These are phyloP conservation scores for Karstenula rhodostoma DNA, from an alignment of 2,329 filamentous ascomycete species.

Conservation along the genomic window DNA sequence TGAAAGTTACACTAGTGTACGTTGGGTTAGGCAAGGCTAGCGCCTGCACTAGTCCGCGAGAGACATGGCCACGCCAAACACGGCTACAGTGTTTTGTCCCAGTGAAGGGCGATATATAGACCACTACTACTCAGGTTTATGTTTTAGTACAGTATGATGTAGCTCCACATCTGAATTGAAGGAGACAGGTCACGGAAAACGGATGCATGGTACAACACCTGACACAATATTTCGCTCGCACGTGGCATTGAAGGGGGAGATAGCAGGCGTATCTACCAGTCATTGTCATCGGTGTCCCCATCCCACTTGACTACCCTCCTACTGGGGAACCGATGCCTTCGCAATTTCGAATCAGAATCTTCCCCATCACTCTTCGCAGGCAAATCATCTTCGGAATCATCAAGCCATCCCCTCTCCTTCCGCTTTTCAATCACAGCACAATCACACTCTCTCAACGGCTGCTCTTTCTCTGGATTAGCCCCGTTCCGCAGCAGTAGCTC, in stretches of 20 bases:
- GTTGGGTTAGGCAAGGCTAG: not conserved
- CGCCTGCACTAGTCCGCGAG: not conserved
- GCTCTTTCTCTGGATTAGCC: constrained; percentile 5
- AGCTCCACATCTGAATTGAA: too few relatives aligned
- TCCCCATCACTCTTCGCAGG: constrained; percentile 1
- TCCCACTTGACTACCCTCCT: constrained; percentile 3
- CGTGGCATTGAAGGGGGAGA: too few relatives aligned
- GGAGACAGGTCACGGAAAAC: too few relatives aligned
- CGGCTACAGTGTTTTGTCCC: too few relatives aligned
- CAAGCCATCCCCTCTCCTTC: constrained; percentile 3
- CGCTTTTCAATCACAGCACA: constrained; percentile 8
- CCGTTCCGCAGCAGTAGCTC: constrained; percentile 3
- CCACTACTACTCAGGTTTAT: too few relatives aligned
- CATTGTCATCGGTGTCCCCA: not conserved
- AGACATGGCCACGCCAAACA: not conserved
- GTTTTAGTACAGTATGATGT: too few relatives aligned
- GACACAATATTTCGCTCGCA: not conserved
- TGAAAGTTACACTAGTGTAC: not conserved
- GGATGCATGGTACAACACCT: not conserved
- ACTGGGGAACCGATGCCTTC: not conserved
- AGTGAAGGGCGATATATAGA: too few relatives aligned
- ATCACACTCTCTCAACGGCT: constrained; percentile 8
- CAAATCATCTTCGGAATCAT: not conserved
- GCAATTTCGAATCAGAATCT: constrained; percentile 1
- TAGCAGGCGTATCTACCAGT: too few relatives aligned